A percentile compares a stretch with the other conserved stretches of the same genome.
Evolutionary conservation across 768 basidiomycete genomes (phyloP).

Genomic region (Lactifluus hygrophoroides): DNA sequence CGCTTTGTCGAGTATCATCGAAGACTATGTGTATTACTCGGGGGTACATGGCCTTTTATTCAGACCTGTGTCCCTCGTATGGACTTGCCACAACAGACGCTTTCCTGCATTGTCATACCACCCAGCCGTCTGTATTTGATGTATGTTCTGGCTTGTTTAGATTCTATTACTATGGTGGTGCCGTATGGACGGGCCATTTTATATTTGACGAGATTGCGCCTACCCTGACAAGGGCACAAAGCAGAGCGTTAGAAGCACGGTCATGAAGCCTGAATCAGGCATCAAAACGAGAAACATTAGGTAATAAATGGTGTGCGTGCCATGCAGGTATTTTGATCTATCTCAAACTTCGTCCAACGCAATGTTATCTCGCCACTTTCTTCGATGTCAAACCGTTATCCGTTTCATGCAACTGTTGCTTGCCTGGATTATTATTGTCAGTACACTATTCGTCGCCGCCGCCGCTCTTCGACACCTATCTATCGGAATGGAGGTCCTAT

Average conservation of each 20-base stretch:
- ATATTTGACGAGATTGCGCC: background rate
- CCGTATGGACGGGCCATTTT: background rate
- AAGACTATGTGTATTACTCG: too few species aligned
- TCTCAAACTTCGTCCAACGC: background rate
- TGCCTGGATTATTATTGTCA: background rate
- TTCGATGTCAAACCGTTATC: background rate
- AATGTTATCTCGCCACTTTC: background rate
- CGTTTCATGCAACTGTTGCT: background rate
- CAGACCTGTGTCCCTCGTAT: background rate
- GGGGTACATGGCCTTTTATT: background rate
- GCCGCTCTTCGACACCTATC: background rate
- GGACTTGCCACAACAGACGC: background rate
- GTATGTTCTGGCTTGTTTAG: background rate
- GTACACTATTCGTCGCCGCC: background rate
- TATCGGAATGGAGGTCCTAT: background rate
- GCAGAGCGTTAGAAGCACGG: too few species aligned
- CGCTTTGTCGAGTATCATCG: too few species aligned
- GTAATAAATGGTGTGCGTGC: too few species aligned
- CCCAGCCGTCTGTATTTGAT: background rate
- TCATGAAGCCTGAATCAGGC: too few species aligned
- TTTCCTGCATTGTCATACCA: background rate
- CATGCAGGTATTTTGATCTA: too few species aligned
- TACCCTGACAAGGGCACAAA: background rate
- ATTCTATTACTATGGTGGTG: background rate
- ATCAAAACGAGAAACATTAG: background rate